Evolutionary conservation across 768 basidiomycete genomes (phyloP), one percentile per base, ranked within the genome.

Genomic region (Xerocomellus amylosporus): DNA sequence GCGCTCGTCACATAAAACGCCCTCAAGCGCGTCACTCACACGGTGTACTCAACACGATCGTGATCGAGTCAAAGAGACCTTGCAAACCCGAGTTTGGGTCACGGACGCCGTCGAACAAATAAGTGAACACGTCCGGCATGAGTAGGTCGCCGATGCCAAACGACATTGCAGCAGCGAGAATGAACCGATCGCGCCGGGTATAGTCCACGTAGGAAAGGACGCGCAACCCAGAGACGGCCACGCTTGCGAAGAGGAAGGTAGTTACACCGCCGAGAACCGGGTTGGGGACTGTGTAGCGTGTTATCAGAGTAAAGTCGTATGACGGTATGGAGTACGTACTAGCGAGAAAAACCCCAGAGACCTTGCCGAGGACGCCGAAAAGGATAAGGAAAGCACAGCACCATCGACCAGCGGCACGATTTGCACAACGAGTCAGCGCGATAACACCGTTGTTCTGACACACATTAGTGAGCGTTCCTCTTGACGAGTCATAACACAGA

Each of bases 261-360:
- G 90, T 94, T 4, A 93, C 89, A 3, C 90, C 90, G 2, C 90
- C 91, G 0, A 91, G 79, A 8, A 91, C 90, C 0, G 90, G 76
- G 63, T 87, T 85, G 2, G 91, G 92, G 55, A 94, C 79, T 81
- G 54, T 14, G 24, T 10, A 19, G 30, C 2, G 31, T 41, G 14
- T 2, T 12, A 9, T 63, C 5, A 53, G 45, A 44, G 40, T 8
- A 22, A 9, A 1, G 8, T 9, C 40, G 8, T 34, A 26, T 13
- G 36, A 14, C 9, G 7, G 34, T 8, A 9, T n/a, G 14, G 3
- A 12, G 22, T 2, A 73, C 79, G 41, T 59, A 78, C 80, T 92
- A 2, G 90, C 83, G 17, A 94, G 80, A 73, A 94, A 90, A 40
- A 92, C 82, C 0, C 90, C 90, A 3, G 90, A 86, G 40, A 93